phyloP scores from a whole-genome alignment of 345 rosid species.

The Populus deltoides region DNA sequence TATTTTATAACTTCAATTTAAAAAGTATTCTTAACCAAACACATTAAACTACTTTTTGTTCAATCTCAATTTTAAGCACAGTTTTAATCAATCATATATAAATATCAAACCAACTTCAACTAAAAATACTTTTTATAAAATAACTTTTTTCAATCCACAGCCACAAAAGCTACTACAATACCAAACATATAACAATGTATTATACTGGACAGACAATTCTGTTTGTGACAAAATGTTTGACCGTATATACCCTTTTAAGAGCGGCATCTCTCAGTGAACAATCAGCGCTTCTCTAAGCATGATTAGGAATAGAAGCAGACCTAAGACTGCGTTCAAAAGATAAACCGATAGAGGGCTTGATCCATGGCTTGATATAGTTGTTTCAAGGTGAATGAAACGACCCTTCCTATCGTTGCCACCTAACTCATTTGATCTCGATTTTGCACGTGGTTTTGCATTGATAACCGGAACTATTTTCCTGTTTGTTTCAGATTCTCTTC shows the following conservation, averaged over 20 bases:
- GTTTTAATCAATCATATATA: no score
- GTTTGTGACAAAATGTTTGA: no score
- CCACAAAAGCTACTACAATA: no score
- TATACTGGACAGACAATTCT: no score
- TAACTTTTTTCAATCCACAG: no score
- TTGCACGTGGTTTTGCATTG: not conserved
- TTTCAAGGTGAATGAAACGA: constrained; percentile 11
- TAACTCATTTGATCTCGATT: not conserved
- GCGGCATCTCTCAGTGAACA: not conserved
- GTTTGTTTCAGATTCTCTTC: not conserved
- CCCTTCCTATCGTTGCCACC: not conserved
- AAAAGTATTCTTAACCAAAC: no score
- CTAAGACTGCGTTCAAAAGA: constrained; percentile 17
- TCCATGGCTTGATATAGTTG: not conserved
- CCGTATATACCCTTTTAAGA: not conserved
- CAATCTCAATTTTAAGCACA: no score
- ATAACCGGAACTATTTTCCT: not conserved
- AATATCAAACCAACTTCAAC: no score
- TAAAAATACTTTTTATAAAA: no score
- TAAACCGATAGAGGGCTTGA: constrained; percentile 14
- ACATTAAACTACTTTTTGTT: no score
- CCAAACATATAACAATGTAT: no score
- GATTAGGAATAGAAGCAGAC: constrained; percentile 7
- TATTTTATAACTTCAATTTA: no score
- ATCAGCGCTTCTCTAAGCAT: constrained; percentile 1